A percentile compares a stretch with the other conserved stretches of the same genome.
These are phyloP conservation scores for Penstemon eatonii DNA, from an alignment of 257 asterid genomes.

Conservation along the genomic window DNA sequence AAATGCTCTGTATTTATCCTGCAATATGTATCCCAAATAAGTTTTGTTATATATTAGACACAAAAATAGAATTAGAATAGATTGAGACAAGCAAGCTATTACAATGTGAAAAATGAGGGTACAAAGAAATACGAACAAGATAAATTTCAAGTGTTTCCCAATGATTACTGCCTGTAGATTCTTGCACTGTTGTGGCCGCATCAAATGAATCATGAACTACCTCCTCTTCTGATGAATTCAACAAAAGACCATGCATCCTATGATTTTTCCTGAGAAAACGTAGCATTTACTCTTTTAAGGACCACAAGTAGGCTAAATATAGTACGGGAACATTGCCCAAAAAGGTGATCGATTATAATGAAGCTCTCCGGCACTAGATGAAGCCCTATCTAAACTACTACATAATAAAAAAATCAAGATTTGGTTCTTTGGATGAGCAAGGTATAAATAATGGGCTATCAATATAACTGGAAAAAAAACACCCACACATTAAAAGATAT, in stretches of 20 bases:
- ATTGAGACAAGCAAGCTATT: constrained; percentile 22
- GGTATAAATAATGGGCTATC: constrained; percentile 7
- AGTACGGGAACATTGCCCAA: constrained; percentile 20
- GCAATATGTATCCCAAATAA: constrained; percentile 36
- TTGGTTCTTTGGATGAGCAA: constrained; percentile 15
- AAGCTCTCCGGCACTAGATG: constrained; percentile 12
- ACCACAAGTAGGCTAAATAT: background rate
- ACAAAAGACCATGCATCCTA: constrained; percentile 58
- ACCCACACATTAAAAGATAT: too few species aligned
- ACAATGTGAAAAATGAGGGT: background rate
- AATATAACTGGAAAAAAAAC: background rate
- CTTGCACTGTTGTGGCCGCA: constrained; percentile 46
- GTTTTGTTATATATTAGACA: constrained; percentile 17
- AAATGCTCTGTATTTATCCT: constrained; percentile 73
- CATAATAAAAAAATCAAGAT: constrained; percentile 4
- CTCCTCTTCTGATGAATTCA: constrained; percentile 75
- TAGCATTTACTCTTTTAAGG: constrained; percentile 12
- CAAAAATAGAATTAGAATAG: constrained; percentile 20
- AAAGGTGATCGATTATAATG: constrained; percentile 13
- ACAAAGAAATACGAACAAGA: constrained; percentile 61
- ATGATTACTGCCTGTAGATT: constrained; percentile 55
- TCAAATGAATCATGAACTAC: constrained; percentile 47
- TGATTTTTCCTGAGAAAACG: constrained; percentile 59
- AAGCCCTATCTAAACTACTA: constrained; percentile 7
- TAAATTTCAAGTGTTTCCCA: constrained; percentile 94